A percentile compares a stretch with the other conserved stretches of the same genome.
These are phyloP conservation scores for Mycena rebaudengoi DNA, from an alignment of 768 basidiomycete genomes.

Conservation along the genomic window DNA sequence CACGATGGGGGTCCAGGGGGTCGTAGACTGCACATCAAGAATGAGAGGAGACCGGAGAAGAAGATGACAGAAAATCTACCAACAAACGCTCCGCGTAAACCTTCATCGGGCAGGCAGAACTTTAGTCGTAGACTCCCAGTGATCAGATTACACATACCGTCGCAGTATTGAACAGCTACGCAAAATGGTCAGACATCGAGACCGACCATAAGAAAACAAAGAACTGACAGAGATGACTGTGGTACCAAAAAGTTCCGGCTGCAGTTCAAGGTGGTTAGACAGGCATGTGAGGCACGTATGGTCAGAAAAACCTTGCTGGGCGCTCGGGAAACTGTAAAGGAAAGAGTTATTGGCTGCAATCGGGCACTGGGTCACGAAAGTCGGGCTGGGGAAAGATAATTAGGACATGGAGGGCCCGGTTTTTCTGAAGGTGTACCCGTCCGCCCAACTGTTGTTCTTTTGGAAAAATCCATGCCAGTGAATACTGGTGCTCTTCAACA, in stretches of 20 bases:
- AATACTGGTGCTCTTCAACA: slow-evolving; percentile 48
- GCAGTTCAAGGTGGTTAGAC: neutral
- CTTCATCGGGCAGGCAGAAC: no score
- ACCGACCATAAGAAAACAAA: neutral
- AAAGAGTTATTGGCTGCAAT: slow-evolving; percentile 6
- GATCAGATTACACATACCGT: slow-evolving; percentile 53
- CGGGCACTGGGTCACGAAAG: slow-evolving; percentile 12
- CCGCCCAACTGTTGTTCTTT: no score
- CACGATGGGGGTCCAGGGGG: neutral
- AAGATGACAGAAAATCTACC: neutral
- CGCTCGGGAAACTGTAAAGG: neutral
- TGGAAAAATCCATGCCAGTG: no score
- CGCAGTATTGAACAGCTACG: slow-evolving; percentile 48
- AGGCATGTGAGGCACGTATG: neutral
- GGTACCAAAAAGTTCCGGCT: slow-evolving; percentile 43
- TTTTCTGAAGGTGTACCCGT: no score
- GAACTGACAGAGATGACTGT: slow-evolving; percentile 36
- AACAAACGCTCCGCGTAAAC: no score
- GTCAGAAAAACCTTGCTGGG: no score
- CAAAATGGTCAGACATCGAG: neutral
- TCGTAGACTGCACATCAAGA: no score
- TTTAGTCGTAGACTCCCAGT: slow-evolving; percentile 31
- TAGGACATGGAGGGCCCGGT: no score
- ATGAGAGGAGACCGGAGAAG: no score
- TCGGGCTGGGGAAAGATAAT: no score